Percentiles rank a stretch among this genome's conserved stretches.
phyloP scores from a whole-genome alignment of 805 yeast species.

The Candida railenensis region DNA sequence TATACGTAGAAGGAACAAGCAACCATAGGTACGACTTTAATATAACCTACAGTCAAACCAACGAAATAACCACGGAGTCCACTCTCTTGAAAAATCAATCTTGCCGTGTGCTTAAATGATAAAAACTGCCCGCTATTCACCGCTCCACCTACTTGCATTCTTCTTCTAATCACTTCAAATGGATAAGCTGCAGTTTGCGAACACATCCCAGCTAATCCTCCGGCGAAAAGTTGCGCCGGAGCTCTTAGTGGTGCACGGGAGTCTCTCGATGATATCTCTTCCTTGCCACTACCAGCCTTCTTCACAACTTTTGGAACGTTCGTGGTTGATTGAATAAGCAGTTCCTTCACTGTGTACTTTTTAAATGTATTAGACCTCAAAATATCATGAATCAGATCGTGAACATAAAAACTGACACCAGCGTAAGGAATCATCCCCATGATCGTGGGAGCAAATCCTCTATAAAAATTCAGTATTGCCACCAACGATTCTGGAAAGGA shows the following conservation, averaged over 20 bases:
- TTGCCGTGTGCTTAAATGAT: slow-evolving; percentile 54
- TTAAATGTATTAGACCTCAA: slow-evolving; percentile 62
- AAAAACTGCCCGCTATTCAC: slow-evolving; percentile 57
- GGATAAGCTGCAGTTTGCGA: slow-evolving; percentile 98
- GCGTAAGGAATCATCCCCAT: slow-evolving; percentile 97
- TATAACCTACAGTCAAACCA: slow-evolving; percentile 92
- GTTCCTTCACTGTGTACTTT: slow-evolving; percentile 45
- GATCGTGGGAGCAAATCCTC: slow-evolving; percentile 93
- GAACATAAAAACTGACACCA: slow-evolving; percentile 94
- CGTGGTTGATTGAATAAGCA: slow-evolving; percentile 7
- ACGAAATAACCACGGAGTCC: slow-evolving; percentile 90
- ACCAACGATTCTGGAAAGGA: slow-evolving; percentile 29
- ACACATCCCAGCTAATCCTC: slow-evolving; percentile 93
- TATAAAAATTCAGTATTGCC: slow-evolving; percentile 69
- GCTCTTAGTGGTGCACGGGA: slow-evolving; percentile 68
- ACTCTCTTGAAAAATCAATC: slow-evolving; percentile 61
- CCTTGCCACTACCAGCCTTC: slow-evolving; percentile 13
- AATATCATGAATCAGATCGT: slow-evolving; percentile 85
- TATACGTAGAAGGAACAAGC: slow-evolving; percentile 95
- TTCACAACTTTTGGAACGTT: slow-evolving; percentile 18
- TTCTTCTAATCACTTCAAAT: slow-evolving; percentile 87
- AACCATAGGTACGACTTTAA: slow-evolving; percentile 95
- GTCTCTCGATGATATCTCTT: slow-evolving; percentile 34
- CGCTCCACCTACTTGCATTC: slow-evolving; percentile 94
- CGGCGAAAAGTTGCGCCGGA: slow-evolving; percentile 92